Base-by-base conservation (phyloP, 495 filamentous ascomycete genomes). In the Bacidia gigantensis region DNA sequence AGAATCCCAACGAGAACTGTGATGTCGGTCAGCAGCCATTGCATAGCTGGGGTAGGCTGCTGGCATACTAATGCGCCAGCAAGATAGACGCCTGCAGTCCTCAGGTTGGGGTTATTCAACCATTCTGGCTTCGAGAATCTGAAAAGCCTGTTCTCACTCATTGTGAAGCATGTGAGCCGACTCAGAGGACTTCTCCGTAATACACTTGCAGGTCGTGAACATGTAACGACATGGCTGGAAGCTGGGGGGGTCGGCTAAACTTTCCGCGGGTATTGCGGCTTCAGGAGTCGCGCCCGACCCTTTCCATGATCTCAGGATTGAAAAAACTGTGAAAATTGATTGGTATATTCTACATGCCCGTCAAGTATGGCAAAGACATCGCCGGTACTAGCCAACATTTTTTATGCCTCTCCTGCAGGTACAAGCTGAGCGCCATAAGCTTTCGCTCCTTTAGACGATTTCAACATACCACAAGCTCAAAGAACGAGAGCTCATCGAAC, bases 1-100 rank as follows among this genome's bases (percentile, higher is more conserved):
- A 99, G 78, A 97, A 92, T 41, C 88, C 92, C 56, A 95, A 79
- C 47, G 93, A 89, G 77, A 96, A 97, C 93, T 99, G 20, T n/a
- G 5, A 10, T 20, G 20, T 18, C 32, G 17, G 46, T 38, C 18
- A 52, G 47, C 20, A 39, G n/a, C n/a, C 10, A n/a, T n/a, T n/a
- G n/a, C n/a, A n/a, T n/a, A n/a, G n/a, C n/a, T n/a, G n/a, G n/a
- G n/a, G 32, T 39, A n/a, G 32, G 10, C 32, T 39, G 41, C 41
- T 44, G 41, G 17, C 41, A 61, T 78, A 96, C 89, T 68, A 96
- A 66, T 51, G 84, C 88, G 62, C 89, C 89, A 48, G 89, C 82
- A 29, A 73, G 62, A 71, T 95, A 95, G 63, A 96, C 87, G 62
- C 89, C 87, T 57, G 78, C 77, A 61, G 78, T 92, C 53, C 89